A percentile compares a stretch with the other conserved stretches of the same genome.
Evolutionary conservation across 352 stramenopile species (phyloP).

Genomic region (Phytophthora pini): DNA sequence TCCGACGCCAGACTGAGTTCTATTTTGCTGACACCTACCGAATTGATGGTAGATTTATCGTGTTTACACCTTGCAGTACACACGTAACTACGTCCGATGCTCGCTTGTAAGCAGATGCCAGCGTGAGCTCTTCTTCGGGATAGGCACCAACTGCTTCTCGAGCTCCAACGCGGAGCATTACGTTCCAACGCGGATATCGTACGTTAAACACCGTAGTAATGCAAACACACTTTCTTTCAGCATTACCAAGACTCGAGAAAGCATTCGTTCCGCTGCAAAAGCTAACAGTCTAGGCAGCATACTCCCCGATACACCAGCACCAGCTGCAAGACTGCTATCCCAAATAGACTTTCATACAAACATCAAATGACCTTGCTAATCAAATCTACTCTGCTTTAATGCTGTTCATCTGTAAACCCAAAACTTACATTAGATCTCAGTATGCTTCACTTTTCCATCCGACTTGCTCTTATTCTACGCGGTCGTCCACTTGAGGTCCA

Average conservation of each 20-base stretch:
- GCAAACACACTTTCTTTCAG: too few relatives aligned
- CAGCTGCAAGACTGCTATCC: slow-evolving; percentile 27
- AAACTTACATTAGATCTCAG: not conserved
- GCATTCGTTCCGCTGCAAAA: not conserved
- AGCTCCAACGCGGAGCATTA: too few relatives aligned
- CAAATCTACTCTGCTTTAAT: slow-evolving; percentile 2
- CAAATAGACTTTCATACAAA: slow-evolving; percentile 12
- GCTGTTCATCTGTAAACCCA: slow-evolving; percentile 4
- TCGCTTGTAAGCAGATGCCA: slow-evolving; percentile 12
- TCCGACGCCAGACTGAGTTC: not conserved
- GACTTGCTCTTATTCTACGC: slow-evolving; percentile 7
- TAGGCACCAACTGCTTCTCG: slow-evolving; percentile 10
- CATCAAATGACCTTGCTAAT: not conserved
- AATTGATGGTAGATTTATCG: slow-evolving; percentile 3
- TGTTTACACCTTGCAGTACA: not conserved
- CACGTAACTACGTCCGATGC: slow-evolving; percentile 3
- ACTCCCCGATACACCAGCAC: too few relatives aligned
- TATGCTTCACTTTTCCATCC: not conserved
- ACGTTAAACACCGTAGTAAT: slow-evolving; percentile 14
- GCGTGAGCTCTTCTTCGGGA: slow-evolving; percentile 18
- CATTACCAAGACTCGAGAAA: slow-evolving; percentile 3
- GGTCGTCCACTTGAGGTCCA: slow-evolving; percentile 19
- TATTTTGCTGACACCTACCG: slow-evolving; percentile 4
- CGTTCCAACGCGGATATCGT: not conserved
- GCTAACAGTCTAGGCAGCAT: too few relatives aligned